Evolutionary conservation across 2,329 filamentous ascomycete genomes (phyloP).

Genomic region (Ceratocystiopsis minuta): DNA sequence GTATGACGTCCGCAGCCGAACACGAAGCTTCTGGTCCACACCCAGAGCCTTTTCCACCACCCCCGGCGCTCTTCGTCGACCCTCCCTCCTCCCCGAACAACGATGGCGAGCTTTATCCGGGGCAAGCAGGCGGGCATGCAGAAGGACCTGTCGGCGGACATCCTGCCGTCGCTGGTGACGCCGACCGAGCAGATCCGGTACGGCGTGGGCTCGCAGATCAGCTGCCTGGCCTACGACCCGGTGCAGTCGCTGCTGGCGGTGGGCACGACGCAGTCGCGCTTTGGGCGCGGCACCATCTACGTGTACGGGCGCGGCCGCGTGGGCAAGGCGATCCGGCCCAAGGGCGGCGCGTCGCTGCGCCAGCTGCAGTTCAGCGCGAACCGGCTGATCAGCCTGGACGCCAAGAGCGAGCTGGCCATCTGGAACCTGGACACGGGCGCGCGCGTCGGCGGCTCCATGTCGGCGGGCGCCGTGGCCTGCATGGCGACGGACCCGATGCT

Average conservation of each 20-base stretch:
- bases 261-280: conserved; percentile 74
- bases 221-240: conserved; percentile 77
- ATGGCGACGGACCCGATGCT: conserved; percentile 74
- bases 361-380: conserved; percentile 72
- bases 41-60: too few species aligned
- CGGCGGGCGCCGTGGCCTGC: conserved; percentile 57
- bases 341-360: conserved; percentile 55
- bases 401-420: conserved; percentile 66
- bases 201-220: conserved; percentile 64
- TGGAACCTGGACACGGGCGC: conserved; percentile 61
- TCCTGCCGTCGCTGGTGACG: conserved; percentile 59
- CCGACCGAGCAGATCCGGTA: conserved; percentile 72
- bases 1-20: too few species aligned
- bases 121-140: conserved; percentile 88
- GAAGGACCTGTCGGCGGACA: conserved; percentile 70
- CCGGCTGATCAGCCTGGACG: conserved; percentile 69
- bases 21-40: too few species aligned
- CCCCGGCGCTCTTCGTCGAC: too few species aligned
- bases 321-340: conserved; percentile 52
- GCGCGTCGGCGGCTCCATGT: conserved; percentile 50
- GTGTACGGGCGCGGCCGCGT: conserved; percentile 72
- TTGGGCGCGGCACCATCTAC: conserved; percentile 74
- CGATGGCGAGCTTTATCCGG: conserved; percentile 78
- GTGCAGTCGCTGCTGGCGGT: conserved; percentile 85
- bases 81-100: background rate